A percentile compares a stretch with the other conserved stretches of the same genome.
phyloP scores from a whole-genome alignment of 352 stramenopile genomes.

The Phytophthora vignae region DNA sequence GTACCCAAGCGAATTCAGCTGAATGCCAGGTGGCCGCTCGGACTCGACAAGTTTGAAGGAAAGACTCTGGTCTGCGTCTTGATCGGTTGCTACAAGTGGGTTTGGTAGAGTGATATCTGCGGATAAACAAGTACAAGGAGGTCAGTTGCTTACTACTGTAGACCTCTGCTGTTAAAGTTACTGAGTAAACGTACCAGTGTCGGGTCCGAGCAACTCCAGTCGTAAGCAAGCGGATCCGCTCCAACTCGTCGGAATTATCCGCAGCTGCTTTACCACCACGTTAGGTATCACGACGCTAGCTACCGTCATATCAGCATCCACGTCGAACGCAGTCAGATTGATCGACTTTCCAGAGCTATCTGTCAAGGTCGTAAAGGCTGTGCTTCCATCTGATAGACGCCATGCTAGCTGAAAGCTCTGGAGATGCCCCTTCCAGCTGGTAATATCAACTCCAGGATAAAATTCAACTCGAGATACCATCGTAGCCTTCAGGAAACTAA shows the following conservation, averaged over 20 bases:
- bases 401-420: slow-evolving; percentile 25
- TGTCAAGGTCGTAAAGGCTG: slow-evolving; percentile 11
- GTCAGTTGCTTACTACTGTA: background rate
- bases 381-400: slow-evolving; percentile 3
- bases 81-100: slow-evolving; percentile 18
- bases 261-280: slow-evolving; percentile 43
- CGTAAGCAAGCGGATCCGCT: slow-evolving; percentile 43
- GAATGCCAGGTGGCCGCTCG: slow-evolving; percentile 34
- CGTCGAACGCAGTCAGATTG: slow-evolving; percentile 9
- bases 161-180: background rate
- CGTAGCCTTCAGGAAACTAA: slow-evolving; percentile 50
- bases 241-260: slow-evolving; percentile 55
- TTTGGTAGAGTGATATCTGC: slow-evolving; percentile 15
- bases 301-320: background rate
- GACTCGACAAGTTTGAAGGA: slow-evolving; percentile 25
- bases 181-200: slow-evolving; percentile 35
- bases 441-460: slow-evolving; percentile 30
- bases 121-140: background rate
- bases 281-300: slow-evolving; percentile 26
- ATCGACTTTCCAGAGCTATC: background rate
- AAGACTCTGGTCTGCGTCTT: slow-evolving; percentile 23
- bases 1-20: slow-evolving; percentile 34
- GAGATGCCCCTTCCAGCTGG: slow-evolving; percentile 24
- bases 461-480: slow-evolving; percentile 48
- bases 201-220: slow-evolving; percentile 57